Evolutionary conservation across 2,329 filamentous ascomycete genomes (phyloP), one percentile per base, ranked within the genome.

Genomic region (Tolypocladium guangdongense): DNA sequence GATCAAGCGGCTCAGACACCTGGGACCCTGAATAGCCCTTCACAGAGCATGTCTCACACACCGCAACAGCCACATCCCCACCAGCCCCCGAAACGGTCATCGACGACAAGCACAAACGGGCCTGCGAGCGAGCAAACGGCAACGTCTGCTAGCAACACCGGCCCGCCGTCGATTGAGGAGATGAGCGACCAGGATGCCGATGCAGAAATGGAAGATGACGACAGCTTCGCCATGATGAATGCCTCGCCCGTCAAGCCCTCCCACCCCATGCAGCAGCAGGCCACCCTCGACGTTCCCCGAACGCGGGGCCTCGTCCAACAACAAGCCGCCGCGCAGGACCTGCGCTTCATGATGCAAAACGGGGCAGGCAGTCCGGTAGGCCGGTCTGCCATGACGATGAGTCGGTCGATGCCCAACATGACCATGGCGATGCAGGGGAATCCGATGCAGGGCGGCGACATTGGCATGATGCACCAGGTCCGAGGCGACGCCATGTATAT

Each of bases 161-260:
- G 65, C 4, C 68, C 72, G 8, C 67, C 67, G 11, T 74, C 68
- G 7, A 65, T 73, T 12, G 74, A 75, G 24, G 75, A 76, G n/a
- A 74, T 70, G 36, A 78, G 74, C 41, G 71, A 73, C 47, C 69
- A 70, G 52, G 71, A 73, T 57, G 71, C 67, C 5, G 71, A 73
- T 52, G 70, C 70, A 10, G 75, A 77, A 54, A 83, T 83, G 80
- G 80, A 83, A 47, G 80, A 82, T 38, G 78, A 79, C 51, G 78
- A 80, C 47, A 74, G 71, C 52, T 81, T 78, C 55, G 71, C 76
- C 8, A 75, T 79, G 52, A 75, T 80, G 62, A 71, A 68, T 50
- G 63, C 71, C 3, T 71, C 71, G 30, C 64, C 70, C 4, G 59
- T 67, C 7, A 73, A 74, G 54, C 58, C 67, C 7, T 53, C 66